Base-by-base conservation (phyloP, 331 rosid species). In the Acacia concinna region DNA sequence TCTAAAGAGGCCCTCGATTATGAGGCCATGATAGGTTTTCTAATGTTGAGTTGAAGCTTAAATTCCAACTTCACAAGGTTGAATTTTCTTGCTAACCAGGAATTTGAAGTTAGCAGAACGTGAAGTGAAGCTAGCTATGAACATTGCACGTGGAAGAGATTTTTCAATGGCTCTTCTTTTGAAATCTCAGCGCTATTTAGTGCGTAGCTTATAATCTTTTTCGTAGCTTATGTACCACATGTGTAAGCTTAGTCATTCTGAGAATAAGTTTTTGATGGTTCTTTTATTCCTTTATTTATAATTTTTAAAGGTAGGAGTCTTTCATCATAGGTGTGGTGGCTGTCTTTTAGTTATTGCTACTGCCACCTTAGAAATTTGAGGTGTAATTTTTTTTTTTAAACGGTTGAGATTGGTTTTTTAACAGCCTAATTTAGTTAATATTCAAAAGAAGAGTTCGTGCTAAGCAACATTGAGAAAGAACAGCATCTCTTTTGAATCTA, bases 51-150 rank as follows among this genome's bases (percentile, higher is more conserved):
- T 89, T 91, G 77, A 96, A 96, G 97, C 93, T 91, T 44, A 96
- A 91, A 81, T 78, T 93, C 86, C 99, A 96, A 62, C 97, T 96
- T 68, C 90, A 89, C 91, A 96, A 88, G 87, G 95, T 96, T 66
- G 85, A 87, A 28, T 91, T 91, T 87, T 92, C 62, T 89, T 96
- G 81, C 92, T 93, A 57, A 87, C 95, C 13, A 88, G 97, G 91
- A 96, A 91, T 79, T 70, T 96, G 82, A 96, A 96, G 88, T 92
- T 89, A 81, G 99, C 99, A 9, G 91, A 96, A 78, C 90, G 98
- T 44, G 99, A 96, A 87, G 97, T 92, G 79, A 96, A 96, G 86
- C 86, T 90, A 71, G 99, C 96, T 69, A 90, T 96, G 98, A 96
- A 96, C 87, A 89, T 96, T 44, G 93, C 94, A 82, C 97, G 95